Conservation (phyloP, 108 stramenopile genomes). For the Stephanodiscus triporus region DNA sequence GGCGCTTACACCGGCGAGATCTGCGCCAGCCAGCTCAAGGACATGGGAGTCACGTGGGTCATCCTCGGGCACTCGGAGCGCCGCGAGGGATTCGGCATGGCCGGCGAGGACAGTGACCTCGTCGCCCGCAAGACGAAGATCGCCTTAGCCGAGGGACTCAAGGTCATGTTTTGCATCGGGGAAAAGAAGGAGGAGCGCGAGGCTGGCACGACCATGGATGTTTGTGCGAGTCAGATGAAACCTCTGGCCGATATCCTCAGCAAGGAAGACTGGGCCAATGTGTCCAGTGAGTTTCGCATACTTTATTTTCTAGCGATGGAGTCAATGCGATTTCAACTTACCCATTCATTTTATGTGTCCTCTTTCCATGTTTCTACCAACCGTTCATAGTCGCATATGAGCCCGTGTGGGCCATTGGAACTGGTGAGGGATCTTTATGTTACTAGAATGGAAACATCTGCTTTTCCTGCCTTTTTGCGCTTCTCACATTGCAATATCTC, state of each 20-base stretch:
- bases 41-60: conserved; percentile 96
- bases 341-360: background rate
- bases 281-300: conserved; percentile 76
- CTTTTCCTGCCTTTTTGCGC: background rate
- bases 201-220: conserved; percentile 88
- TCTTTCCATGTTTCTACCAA: background rate
- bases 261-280: conserved; percentile 86
- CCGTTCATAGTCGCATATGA: conserved; percentile 67
- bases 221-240: conserved; percentile 88
- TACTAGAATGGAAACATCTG: background rate
- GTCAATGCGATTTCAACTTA: too few relatives aligned
- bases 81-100: conserved; percentile 93
- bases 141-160: conserved; percentile 94
- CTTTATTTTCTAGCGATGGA: background rate
- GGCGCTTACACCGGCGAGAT: conserved; percentile 99
- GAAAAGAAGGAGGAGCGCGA: conserved; percentile 99
- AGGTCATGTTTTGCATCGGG: conserved; percentile 98
- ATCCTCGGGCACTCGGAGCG: conserved; percentile 99
- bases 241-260: conserved; percentile 76
- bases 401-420: conserved; percentile 96
- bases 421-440: conserved; percentile 43
- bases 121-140: conserved; percentile 96
- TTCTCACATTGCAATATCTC: background rate
- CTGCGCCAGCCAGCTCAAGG: conserved; percentile 84
- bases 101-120: conserved; percentile 88